phyloP scores from a whole-genome alignment of 768 basidiomycete species.

The Zangia roseola region DNA sequence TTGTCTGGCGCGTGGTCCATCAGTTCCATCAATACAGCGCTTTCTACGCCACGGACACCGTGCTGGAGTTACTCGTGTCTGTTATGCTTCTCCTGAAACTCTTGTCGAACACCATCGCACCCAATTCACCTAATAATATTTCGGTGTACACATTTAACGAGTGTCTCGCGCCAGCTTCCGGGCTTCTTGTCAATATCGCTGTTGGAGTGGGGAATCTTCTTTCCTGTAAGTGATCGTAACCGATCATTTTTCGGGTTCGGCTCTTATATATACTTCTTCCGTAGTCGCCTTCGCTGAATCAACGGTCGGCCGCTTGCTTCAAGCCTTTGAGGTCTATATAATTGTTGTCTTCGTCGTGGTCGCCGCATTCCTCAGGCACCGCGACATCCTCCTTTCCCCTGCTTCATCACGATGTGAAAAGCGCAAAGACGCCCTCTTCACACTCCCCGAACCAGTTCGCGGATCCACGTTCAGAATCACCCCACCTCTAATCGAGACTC shows the following conservation, averaged over 20 bases:
- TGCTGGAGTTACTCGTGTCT: conserved; percentile 57
- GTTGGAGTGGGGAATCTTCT: conserved; percentile 57
- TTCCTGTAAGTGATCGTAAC: conserved; percentile 46
- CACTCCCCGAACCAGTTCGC: conserved; percentile 26
- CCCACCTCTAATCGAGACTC: conserved; percentile 23
- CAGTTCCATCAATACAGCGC: conserved; percentile 38
- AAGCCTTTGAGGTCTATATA: conserved; percentile 62
- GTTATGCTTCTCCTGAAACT: conserved; percentile 62
- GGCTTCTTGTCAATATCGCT: conserved; percentile 50
- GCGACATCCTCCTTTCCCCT: neutral
- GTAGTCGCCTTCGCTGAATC: conserved; percentile 70
- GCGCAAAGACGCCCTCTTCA: conserved; percentile 1
- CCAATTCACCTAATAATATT: conserved; percentile 34
- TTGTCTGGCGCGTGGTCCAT: conserved; percentile 56
- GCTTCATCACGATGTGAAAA: neutral
- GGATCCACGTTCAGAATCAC: conserved; percentile 27
- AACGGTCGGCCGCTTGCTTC: conserved; percentile 62
- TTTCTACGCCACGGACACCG: conserved; percentile 57
- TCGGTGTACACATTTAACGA: conserved; percentile 44
- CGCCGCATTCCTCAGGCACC: conserved; percentile 35
- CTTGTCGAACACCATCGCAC: conserved; percentile 51
- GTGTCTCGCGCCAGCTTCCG: conserved; percentile 50
- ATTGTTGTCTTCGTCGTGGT: conserved; percentile 59
- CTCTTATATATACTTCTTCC: conserved; percentile 10
- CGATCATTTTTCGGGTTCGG: neutral